Evolutionary conservation across 1,139 yeast genomes (phyloP).

Genomic region (Scheffersomyces insectosa): DNA sequence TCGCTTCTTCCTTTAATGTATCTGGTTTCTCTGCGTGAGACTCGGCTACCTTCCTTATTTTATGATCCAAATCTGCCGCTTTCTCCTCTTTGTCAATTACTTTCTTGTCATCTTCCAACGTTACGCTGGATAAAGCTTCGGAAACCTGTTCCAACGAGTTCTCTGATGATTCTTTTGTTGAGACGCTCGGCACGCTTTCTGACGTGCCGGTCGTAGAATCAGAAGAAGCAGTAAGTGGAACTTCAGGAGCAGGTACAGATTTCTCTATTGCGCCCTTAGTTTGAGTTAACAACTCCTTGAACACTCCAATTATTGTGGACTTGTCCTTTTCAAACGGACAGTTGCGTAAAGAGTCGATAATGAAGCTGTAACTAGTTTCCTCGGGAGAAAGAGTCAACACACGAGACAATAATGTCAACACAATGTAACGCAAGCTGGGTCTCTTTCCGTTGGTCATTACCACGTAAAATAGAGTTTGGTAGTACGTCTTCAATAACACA

Average conservation of each 20-base stretch:
- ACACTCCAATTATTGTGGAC: conserved; percentile 60
- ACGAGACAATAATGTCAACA: conserved; percentile 54
- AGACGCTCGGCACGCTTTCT: not conserved
- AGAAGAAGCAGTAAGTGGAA: not conserved
- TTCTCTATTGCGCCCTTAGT: conserved; percentile 13
- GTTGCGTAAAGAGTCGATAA: conserved; percentile 61
- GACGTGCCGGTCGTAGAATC: not conserved
- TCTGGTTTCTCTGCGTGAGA: not conserved
- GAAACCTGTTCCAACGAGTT: not conserved
- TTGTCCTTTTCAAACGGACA: conserved; percentile 69
- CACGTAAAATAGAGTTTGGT: conserved; percentile 34
- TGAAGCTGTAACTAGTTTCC: conserved; percentile 55
- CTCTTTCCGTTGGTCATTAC: conserved; percentile 13
- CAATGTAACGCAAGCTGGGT: conserved; percentile 26
- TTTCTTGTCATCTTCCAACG: not conserved
- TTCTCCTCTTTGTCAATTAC: conserved; percentile 1
- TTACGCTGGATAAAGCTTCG: not conserved
- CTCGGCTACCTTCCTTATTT: conserved; percentile 2
- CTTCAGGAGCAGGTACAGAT: conserved; percentile 1
- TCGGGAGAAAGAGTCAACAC: conserved; percentile 60
- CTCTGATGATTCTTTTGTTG: too few species aligned
- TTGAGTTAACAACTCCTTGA: conserved; percentile 60
- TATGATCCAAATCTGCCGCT: conserved; percentile 6
- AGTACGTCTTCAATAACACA: conserved; percentile 30
- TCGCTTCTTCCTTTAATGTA: not conserved